Conservation (phyloP, 768 basidiomycete genomes). For the Mrakia frigida region DNA sequence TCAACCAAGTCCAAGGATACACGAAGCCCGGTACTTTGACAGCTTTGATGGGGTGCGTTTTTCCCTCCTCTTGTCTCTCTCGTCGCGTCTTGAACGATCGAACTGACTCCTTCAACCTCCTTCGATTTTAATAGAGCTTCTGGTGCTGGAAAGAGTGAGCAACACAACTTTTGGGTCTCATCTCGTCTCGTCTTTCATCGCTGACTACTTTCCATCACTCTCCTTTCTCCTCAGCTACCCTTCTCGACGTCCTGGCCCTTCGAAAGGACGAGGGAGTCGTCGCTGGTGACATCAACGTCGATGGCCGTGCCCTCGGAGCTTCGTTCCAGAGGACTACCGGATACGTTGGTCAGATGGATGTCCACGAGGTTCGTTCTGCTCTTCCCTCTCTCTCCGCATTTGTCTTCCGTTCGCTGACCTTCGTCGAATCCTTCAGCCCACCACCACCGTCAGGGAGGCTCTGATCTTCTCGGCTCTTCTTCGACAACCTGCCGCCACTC, state of each 20-base stretch:
- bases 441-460: slow-evolving; percentile 48
- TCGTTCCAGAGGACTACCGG: slow-evolving; percentile 50
- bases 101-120: too few species aligned
- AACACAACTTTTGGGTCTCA: too few species aligned
- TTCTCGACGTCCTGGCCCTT: slow-evolving; percentile 30
- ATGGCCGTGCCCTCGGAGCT: slow-evolving; percentile 45
- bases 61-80: too few species aligned
- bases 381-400: too few species aligned
- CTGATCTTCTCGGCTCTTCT: slow-evolving; percentile 47
- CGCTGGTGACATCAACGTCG: slow-evolving; percentile 49
- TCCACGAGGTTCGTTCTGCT: slow-evolving; percentile 39
- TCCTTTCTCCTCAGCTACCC: slow-evolving; percentile 33
- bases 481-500: slow-evolving; percentile 44
- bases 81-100: too few species aligned
- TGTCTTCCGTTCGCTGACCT: too few species aligned
- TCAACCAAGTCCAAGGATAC: slow-evolving; percentile 47
- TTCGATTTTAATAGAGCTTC: slow-evolving; percentile 39
- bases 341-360: slow-evolving; percentile 45
- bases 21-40: slow-evolving; percentile 45
- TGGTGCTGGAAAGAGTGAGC: slow-evolving; percentile 47
- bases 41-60: slow-evolving; percentile 45
- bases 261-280: slow-evolving; percentile 47
- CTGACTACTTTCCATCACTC: too few species aligned
- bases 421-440: slow-evolving; percentile 15
- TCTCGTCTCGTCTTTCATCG: too few species aligned